phyloP scores from a whole-genome alignment of 2,329 filamentous ascomycete species.

The Colletotrichum sp. region DNA sequence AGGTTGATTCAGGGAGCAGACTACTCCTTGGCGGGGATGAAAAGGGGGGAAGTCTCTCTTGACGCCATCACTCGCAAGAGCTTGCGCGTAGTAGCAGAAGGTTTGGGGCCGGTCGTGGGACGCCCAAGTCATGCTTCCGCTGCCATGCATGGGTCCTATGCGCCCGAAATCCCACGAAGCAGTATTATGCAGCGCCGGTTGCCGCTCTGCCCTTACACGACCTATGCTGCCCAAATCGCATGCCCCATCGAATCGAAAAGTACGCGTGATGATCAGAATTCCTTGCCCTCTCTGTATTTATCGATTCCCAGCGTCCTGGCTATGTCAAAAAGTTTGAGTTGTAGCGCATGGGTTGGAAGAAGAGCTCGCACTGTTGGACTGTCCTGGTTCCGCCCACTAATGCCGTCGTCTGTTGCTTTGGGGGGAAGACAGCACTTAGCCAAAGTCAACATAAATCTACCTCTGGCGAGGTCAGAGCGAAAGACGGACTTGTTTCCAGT shows the following conservation, averaged over 20 bases:
- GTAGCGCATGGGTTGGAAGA: background rate
- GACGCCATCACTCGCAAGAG: background rate
- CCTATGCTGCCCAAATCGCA: background rate
- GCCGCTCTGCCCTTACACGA: background rate
- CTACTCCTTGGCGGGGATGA: background rate
- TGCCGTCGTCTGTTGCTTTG: background rate
- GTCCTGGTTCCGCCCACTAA: background rate
- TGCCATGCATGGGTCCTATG: constrained; percentile 2
- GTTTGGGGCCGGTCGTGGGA: background rate
- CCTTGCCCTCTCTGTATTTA: background rate
- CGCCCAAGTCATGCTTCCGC: background rate
- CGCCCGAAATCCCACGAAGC: constrained; percentile 3
- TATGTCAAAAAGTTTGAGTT: background rate
- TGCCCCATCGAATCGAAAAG: background rate
- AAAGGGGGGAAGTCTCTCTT: background rate
- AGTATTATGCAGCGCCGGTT: background rate
- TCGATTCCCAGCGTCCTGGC: background rate
- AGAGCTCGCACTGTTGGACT: background rate
- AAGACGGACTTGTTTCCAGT: background rate
- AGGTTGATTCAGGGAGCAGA: background rate
- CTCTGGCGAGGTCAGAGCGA: background rate
- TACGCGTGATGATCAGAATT: background rate
- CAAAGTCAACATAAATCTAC: background rate
- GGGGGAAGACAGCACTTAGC: background rate
- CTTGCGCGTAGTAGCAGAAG: background rate